Evolutionary conservation across 768 basidiomycete genomes (phyloP).

Genomic region (Hortiboletus campestris): DNA sequence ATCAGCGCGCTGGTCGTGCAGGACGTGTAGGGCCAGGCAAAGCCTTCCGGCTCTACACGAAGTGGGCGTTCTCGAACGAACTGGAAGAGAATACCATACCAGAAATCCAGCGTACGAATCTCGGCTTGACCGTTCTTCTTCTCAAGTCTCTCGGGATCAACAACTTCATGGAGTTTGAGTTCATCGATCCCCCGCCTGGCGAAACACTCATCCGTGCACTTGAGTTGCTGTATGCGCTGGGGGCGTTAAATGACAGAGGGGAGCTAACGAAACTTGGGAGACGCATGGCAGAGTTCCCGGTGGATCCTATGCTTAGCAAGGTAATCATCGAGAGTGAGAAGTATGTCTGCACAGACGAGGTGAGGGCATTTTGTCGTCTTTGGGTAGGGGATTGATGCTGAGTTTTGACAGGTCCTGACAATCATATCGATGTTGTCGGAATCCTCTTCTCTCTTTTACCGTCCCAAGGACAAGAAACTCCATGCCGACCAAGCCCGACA

Average conservation of each 20-base stretch:
- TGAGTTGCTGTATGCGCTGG: constrained; percentile 91
- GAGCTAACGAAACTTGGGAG: constrained; percentile 97
- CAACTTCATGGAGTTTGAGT: constrained; percentile 97
- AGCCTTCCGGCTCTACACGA: constrained; percentile 97
- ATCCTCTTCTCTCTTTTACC: constrained; percentile 91
- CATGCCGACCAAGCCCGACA: constrained; percentile 98
- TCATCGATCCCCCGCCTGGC: constrained; percentile 96
- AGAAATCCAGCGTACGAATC: constrained; percentile 98
- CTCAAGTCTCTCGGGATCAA: constrained; percentile 98
- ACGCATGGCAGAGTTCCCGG: constrained; percentile 98
- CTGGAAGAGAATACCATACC: constrained; percentile 96
- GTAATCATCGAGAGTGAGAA: constrained; percentile 94
- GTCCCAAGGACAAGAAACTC: constrained; percentile 97
- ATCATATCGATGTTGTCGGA: constrained; percentile 98
- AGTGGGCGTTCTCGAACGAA: constrained; percentile 97
- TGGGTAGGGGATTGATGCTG: not conserved
- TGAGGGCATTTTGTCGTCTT: constrained; percentile 32
- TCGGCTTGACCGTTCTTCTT: constrained; percentile 92
- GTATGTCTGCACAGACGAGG: constrained; percentile 95
- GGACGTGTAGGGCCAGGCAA: constrained; percentile 98
- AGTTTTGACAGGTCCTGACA: constrained; percentile 68
- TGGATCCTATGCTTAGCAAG: constrained; percentile 97
- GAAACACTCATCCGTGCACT: constrained; percentile 96
- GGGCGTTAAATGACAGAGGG: constrained; percentile 93
- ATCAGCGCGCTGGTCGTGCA: constrained; percentile 94